Evolutionary conservation across 441 rosid species (phyloP).

Genomic region (Dalechampia spathulata): DNA sequence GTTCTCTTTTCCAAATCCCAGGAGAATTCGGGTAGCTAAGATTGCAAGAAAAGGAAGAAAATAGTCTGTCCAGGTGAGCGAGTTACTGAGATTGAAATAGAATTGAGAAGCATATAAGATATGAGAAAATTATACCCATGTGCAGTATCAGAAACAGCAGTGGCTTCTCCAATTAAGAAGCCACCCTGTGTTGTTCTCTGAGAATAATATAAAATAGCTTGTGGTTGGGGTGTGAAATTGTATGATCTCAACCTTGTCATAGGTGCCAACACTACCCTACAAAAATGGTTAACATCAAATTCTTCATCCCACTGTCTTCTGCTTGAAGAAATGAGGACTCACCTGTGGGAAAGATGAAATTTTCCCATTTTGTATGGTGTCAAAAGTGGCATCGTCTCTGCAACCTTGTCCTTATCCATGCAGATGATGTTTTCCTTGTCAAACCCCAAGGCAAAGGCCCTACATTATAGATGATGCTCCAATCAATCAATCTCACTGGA

Average conservation of each 20-base stretch:
- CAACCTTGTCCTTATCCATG: no score
- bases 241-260: slow-evolving; percentile 69
- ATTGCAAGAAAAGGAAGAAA: no score
- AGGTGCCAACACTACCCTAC: slow-evolving; percentile 75
- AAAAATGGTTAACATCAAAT: not conserved
- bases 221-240: slow-evolving; percentile 49
- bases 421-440: no score
- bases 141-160: slow-evolving; percentile 47
- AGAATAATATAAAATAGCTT: slow-evolving; percentile 52
- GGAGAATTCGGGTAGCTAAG: slow-evolving; percentile 54
- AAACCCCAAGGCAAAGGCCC: no score
- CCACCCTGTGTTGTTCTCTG: slow-evolving; percentile 74
- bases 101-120: no score
- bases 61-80: no score
- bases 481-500: no score
- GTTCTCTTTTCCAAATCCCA: slow-evolving; percentile 61
- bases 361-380: slow-evolving; percentile 14
- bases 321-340: not conserved
- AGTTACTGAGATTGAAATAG: no score
- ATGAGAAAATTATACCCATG: slow-evolving; percentile 36
- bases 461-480: no score
- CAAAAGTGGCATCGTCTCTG: slow-evolving; percentile 4
- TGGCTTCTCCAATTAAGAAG: slow-evolving; percentile 68
- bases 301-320: no score
- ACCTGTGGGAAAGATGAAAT: slow-evolving; percentile 13